A percentile compares a stretch with the other conserved stretches of the same genome.
These are phyloP conservation scores for Erysimum pusillum DNA, from an alignment of 441 rosid genomes.

Conservation along the genomic window DNA sequence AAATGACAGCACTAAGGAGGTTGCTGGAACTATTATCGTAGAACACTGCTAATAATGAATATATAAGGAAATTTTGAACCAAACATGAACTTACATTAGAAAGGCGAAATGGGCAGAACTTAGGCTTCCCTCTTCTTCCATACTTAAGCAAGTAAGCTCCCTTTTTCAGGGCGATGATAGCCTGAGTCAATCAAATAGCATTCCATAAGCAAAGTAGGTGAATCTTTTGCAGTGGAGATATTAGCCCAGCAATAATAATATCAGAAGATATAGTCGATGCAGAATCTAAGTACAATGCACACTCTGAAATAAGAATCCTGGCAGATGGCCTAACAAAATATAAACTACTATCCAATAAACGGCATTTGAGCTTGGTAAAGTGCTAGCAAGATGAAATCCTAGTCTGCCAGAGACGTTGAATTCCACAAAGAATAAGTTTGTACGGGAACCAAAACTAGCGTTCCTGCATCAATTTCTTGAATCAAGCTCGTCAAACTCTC, in stretches of 20 bases:
- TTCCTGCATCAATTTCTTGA: not conserved
- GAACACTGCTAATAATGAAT: not conserved
- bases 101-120: conserved; percentile 97
- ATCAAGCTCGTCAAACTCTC: not conserved
- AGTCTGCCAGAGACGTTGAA: not conserved
- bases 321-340: not conserved
- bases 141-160: conserved; percentile 95
- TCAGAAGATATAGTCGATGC: not conserved
- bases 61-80: not conserved
- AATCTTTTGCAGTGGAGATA: conserved; percentile 1
- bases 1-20: not conserved
- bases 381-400: conserved; percentile 10
- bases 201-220: not conserved
- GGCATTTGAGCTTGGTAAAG: conserved; percentile 6
- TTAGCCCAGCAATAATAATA: not conserved
- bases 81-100: conserved; percentile 71
- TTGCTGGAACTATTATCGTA: not conserved
- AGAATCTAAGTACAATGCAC: conserved; percentile 4
- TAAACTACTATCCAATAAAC: not conserved
- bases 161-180: conserved; percentile 93
- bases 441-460: not conserved
- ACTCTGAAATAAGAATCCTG: not conserved
- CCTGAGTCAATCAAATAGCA: conserved; percentile 56
- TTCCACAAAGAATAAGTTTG: not conserved
- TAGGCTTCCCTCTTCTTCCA: conserved; percentile 98